Base-by-base conservation (phyloP, 2,329 filamentous ascomycete genomes). In the Pyrenochaeta sp. region DNA sequence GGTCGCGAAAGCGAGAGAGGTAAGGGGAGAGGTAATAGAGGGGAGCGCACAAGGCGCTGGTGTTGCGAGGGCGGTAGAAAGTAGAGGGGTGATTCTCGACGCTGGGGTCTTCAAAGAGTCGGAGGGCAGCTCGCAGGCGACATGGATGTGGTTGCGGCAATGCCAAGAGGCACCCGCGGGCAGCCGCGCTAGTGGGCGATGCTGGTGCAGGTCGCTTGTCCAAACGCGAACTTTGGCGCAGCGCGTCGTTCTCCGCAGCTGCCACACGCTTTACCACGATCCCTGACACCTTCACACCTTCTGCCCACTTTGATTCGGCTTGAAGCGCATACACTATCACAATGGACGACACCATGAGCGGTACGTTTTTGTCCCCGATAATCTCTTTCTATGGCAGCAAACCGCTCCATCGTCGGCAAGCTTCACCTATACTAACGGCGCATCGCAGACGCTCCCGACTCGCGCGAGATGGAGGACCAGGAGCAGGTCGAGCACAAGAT, bases 401-500 rank as follows among this genome's bases (percentile, higher is more conserved):
- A 44, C 30, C 8, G n/a, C 42, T 40, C 28, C 40, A 9, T 2
- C 15, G 22, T 27, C 30, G 22, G 13, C 19, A n/a, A 19, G 32
- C 44, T 46, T 36, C 22, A 12, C 13, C 25, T 25, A 22, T 34
- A 46, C 61, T 61, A 44, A 63, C 36, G 37, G 24, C 28, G 50
- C 12, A 42, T 40, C 63, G 63, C 56, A 83, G 83, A 81, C 69
- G 78, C 79, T 62, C 52, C 72, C 67, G 71, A 74, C 50, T 60
- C 64, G 40, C 69, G 66, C 54, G 76, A 84, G 46, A 85, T 88
- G 60, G 89, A 93, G 57, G 90, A 91, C 52, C 89, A 91, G 58
- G 84, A 90, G 75, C 85, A 91, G 74, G 81, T 87, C 67, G 88
- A 91, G 74, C 90, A 96, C 79, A 93, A 96, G 80, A 84, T 96